Evolutionary conservation across 257 asterid genomes (phyloP).

Genomic region (Lithospermum erythrorhizon): DNA sequence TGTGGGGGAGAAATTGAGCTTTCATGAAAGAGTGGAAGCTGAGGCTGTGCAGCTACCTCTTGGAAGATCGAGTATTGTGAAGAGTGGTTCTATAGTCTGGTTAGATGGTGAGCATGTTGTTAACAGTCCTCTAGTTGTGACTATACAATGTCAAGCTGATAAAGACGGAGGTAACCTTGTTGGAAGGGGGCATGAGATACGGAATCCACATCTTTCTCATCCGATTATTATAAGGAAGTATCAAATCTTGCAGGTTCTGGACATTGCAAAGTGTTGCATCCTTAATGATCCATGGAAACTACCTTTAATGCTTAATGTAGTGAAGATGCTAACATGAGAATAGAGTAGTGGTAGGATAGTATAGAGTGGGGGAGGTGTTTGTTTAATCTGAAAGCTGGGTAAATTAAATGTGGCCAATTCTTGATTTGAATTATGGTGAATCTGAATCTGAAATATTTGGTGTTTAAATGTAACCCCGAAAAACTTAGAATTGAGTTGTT

Average conservation of each 20-base stretch:
- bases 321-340: slow-evolving; percentile 26
- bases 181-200: slow-evolving; percentile 48
- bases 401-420: too few relatives aligned
- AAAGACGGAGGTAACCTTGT: slow-evolving; percentile 61
- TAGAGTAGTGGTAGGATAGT: too few relatives aligned
- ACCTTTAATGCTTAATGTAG: too few relatives aligned
- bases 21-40: slow-evolving; percentile 52
- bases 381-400: too few relatives aligned
- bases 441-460: too few relatives aligned
- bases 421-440: too few relatives aligned
- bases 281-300: too few relatives aligned
- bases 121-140: slow-evolving; percentile 59
- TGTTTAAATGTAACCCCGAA: too few relatives aligned
- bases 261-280: too few relatives aligned
- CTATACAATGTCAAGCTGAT: too few relatives aligned
- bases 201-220: slow-evolving; percentile 19
- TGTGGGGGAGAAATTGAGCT: slow-evolving; percentile 69
- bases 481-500: too few relatives aligned
- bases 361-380: too few relatives aligned
- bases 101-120: slow-evolving; percentile 70
- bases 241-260: slow-evolving; percentile 48
- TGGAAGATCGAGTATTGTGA: slow-evolving; percentile 46
- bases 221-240: slow-evolving; percentile 12
- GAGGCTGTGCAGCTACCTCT: slow-evolving; percentile 46
- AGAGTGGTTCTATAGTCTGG: slow-evolving; percentile 72